Evolutionary conservation across 495 filamentous ascomycete species (phyloP), one percentile per base, ranked within the genome.

Genomic region (Pseudoneurospora amorphoporcata): DNA sequence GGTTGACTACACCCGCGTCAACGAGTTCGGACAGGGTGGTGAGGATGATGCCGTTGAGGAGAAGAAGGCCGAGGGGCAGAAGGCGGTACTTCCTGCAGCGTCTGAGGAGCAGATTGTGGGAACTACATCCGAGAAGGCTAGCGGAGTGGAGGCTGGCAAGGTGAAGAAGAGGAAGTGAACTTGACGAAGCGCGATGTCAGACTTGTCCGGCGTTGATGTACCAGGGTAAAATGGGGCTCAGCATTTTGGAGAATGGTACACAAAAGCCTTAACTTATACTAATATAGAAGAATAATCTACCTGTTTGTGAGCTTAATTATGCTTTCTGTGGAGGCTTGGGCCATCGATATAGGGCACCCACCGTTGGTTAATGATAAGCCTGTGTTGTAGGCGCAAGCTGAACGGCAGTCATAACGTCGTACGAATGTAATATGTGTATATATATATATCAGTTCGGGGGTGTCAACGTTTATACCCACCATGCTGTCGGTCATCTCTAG

Each of bases 21-120:
- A 99, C 81, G 95, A 99, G 81, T 99, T 98, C 76, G 95, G 95
- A 14, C 95, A 99, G 83, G 96, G 95, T 45, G 95, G 96, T 16
- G 95, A 93, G 19, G 93, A 95, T 68, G 92, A 90, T 58, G 85
- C 88, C 38, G 86, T 88, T 68, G 89, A 88, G 73, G 85, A 86
- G 69, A 81, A 83, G 77, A 69, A 81, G 41, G 73, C 82, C 72
- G 77, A 75, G 39, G 72, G 83, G 71, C 76, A 71, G 40, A 69
- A 73, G 68, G 75, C 23, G 39, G 70, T 39, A 1, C 69, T 72
- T 38, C 73, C 35, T 32, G 73, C 35, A 37, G 47, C 68, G 12
- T 32, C 37, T 39, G 74, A 38, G 72, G 74, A 68, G 38, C 53
- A 72, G 38, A 39, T 69, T 3, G 76, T 75, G 68, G 76, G 79